phyloP scores from a whole-genome alignment of 2,329 filamentous ascomycete species.

The Aspergillus vadensis region DNA sequence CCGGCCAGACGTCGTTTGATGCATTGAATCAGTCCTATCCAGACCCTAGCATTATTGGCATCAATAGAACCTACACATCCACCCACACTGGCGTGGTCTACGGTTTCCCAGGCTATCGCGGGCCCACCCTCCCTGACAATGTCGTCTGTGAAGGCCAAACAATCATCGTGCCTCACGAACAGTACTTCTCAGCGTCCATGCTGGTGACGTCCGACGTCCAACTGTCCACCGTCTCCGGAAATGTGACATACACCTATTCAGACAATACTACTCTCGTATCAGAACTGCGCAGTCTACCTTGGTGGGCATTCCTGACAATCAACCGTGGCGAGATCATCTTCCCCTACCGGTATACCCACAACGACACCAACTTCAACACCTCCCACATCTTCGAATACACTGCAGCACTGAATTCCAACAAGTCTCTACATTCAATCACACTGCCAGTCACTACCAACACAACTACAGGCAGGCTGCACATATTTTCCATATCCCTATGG shows the following conservation, averaged over 20 bases:
- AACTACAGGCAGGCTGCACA: not conserved
- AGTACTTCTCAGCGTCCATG: not conserved
- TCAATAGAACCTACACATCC: slow-evolving; percentile 2
- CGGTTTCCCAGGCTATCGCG: not conserved
- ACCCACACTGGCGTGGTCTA: not conserved
- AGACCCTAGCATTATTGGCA: not conserved
- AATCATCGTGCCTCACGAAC: not conserved
- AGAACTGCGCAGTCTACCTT: not conserved
- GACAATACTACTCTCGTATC: not conserved
- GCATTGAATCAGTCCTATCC: not conserved
- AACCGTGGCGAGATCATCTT: slow-evolving; percentile 7
- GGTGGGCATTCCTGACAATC: slow-evolving; percentile 8
- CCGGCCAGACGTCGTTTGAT: not conserved
- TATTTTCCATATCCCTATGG: slow-evolving; percentile 1
- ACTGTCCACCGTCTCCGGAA: not conserved
- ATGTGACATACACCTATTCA: slow-evolving; percentile 1
- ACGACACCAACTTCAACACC: slow-evolving; percentile 6
- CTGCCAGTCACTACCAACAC: not conserved
- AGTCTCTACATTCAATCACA: not conserved
- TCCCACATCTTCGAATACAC: slow-evolving; percentile 8
- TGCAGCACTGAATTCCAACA: not conserved
- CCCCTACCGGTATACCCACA: not conserved
- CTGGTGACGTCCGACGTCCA: not conserved
- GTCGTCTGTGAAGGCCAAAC: slow-evolving; percentile 3
- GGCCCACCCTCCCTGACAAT: not conserved